A percentile compares a stretch with the other conserved stretches of the same genome.
These are phyloP conservation scores for Mucor sp. DNA, from an alignment of 371 early-diverging fungal genomes.

Conservation along the genomic window DNA sequence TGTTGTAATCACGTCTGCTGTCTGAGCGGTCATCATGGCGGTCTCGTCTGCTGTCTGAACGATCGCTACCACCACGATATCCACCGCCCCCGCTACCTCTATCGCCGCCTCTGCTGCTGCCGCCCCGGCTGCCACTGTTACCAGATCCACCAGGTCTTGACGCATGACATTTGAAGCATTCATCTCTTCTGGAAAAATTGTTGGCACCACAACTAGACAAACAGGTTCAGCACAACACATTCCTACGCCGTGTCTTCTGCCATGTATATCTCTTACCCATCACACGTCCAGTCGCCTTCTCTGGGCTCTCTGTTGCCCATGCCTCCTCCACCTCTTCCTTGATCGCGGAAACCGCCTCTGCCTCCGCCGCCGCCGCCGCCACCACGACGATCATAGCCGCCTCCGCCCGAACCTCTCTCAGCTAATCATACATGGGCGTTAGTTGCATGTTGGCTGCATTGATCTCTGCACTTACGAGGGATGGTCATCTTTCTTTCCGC, in stretches of 20 bases:
- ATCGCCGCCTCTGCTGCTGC: constrained; percentile 9
- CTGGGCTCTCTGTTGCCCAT: constrained; percentile 15
- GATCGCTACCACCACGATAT: constrained; percentile 2
- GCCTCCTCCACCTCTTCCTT: constrained; percentile 34
- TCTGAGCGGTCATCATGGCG: constrained; percentile 12
- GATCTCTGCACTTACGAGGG: constrained; percentile 16
- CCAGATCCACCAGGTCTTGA: constrained; percentile 24
- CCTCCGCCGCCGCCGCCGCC: constrained; percentile 20
- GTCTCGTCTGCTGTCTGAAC: constrained; percentile 15
- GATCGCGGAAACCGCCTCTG: constrained; percentile 47
- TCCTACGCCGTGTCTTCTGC: not conserved
- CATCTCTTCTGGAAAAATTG: constrained; percentile 35
- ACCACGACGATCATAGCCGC: constrained; percentile 8
- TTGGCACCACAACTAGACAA: constrained; percentile 29
- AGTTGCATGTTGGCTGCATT: not conserved
- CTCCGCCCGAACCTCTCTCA: constrained; percentile 19
- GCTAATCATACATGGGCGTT: not conserved
- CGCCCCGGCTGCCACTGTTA: constrained; percentile 9
- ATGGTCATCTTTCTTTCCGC: constrained; percentile 58
- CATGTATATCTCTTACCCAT: constrained; percentile 15
- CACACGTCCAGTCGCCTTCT: constrained; percentile 39
- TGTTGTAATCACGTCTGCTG: constrained; percentile 10
- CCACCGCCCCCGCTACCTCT: constrained; percentile 6
- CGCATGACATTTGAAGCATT: constrained; percentile 33
- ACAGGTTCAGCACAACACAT: not conserved